Base-by-base conservation (phyloP, 2,329 filamentous ascomycete genomes). In the Chaetomium sp. region DNA sequence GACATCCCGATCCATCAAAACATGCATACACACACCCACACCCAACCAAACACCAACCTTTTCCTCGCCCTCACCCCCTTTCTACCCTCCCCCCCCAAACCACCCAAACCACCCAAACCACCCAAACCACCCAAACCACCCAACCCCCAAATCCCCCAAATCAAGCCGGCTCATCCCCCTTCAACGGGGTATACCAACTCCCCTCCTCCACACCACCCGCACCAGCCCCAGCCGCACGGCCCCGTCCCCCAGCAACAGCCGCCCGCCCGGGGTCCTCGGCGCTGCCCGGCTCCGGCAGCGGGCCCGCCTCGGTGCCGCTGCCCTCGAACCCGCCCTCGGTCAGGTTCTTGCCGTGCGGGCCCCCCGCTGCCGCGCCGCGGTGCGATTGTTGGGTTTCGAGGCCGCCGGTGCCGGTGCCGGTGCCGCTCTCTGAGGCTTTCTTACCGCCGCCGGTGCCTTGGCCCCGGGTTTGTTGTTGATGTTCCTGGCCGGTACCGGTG, bases 341-440 rank as follows among this genome's bases (percentile, higher is more conserved):
- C 35, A 75, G 61, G 55, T 73, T 72, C 70, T 68, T 71, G 12
- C 72, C 73, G 35, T 73, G 69, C 38, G 72, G 72, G 3, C 66
- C 68, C 8, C 23, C 58, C 21, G 72, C 72, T 19, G 73, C 73
- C 9, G 65, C 16, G 31, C 38, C 66, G 12, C 57, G 70, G 19
- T 72, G 31, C 16, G 50, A 38, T 4, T 54, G 9, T 25, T 56
- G 25, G 23, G 5, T 54, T 5, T 29, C 27, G 25, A 35, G 57
- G 3, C 25, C 42, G 4, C 25, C 49, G 25, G 19, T 21, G 23
- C 49, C 13, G n/a, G n/a, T n/a, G 38, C 42, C 21, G 7, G 29
- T 47, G 38, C 16, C 6, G 16, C 4, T 56, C 8, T 56, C 29
- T 1, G 27, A 27, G 33, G 33, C 5, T 2, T 25, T 57, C 8